These are phyloP conservation scores for Kandelia obovata DNA, from an alignment of 345 rosid species.

Conservation along the genomic window DNA sequence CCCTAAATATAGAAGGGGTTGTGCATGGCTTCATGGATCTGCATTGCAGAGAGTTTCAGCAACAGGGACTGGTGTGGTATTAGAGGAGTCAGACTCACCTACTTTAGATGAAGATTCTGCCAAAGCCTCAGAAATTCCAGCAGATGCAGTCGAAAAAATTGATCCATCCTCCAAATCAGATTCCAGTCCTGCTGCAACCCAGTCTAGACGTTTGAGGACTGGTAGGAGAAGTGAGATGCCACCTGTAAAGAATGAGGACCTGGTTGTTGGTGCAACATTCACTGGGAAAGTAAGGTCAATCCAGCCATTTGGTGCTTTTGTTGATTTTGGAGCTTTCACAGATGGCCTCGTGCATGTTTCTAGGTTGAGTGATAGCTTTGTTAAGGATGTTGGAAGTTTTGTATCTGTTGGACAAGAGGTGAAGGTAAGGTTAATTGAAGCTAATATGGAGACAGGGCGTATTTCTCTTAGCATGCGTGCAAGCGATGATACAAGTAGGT, in stretches of 20 bases:
- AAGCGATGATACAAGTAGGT: slow-evolving; percentile 49
- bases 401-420: slow-evolving; percentile 91
- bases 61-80: slow-evolving; percentile 56
- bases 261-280: slow-evolving; percentile 68
- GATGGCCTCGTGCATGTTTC: slow-evolving; percentile 93
- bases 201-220: slow-evolving; percentile 44
- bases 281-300: slow-evolving; percentile 85
- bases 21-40: slow-evolving; percentile 36
- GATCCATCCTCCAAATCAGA: slow-evolving; percentile 35
- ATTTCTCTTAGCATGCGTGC: slow-evolving; percentile 83
- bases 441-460: slow-evolving; percentile 62
- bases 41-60: slow-evolving; percentile 35
- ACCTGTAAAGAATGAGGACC: slow-evolving; percentile 71
- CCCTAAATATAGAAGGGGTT: slow-evolving; percentile 39
- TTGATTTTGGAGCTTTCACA: slow-evolving; percentile 85
- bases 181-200: slow-evolving; percentile 32
- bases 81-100: slow-evolving; percentile 59
- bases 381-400: slow-evolving; percentile 72
- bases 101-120: slow-evolving; percentile 37
- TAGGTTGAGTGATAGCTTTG: slow-evolving; percentile 66
- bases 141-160: slow-evolving; percentile 31
- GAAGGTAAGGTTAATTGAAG: slow-evolving; percentile 75
- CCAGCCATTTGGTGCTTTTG: slow-evolving; percentile 92
- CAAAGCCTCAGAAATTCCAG: slow-evolving; percentile 31
- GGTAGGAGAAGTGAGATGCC: slow-evolving; percentile 82